Evolutionary conservation across 1,139 yeast species (phyloP), one percentile per base, ranked within the genome.

Genomic region (Candida pseudoviswanathii): DNA sequence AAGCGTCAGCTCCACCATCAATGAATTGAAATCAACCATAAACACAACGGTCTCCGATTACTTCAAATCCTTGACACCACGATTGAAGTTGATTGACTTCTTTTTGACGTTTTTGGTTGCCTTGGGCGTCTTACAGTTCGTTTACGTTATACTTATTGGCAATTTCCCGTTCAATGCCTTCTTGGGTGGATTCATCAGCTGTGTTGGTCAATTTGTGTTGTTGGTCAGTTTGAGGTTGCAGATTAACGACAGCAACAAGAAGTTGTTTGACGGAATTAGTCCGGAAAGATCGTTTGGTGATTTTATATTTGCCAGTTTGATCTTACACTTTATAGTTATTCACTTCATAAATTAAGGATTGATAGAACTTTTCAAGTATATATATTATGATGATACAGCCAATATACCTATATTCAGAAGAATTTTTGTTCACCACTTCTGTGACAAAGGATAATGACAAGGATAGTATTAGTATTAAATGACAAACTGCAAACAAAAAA

Each of bases 131-230:
- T 68, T 89, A 43, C 98, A 94, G 69, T 89, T 91, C 64, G 69
- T 78, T 4, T 91, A 91, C 65, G 89, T 89, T 53, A 57, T 86
- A 37, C 55, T 91, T 11, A 82, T 91, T 48, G 96, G 98, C 30
- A 89, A 84, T 60, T 95, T 86, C 77, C 99, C 99, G 22, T 94
- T 95, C 79, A 94, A 94, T 70, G 98, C 97, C 31, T 94, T 94
- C 64, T 77, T 94, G 53, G 95, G 96, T 27, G 99, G 99, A 0
- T 94, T 94, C 64, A 82, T 88, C 51, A 77, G 91, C 37, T 89
- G 98, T 52, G 97, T 94, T 50, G 98, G 96, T 11, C 99, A 95
- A 68, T 94, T 95, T 65, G 98, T 94, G 34, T 79, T 94, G 55
- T 81, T 96, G 11, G 87, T 86, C 46, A 80, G 86, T 54, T 77